Evolutionary conservation across 805 yeast genomes (phyloP).

Genomic region (Pichia nanzhaoensis): DNA sequence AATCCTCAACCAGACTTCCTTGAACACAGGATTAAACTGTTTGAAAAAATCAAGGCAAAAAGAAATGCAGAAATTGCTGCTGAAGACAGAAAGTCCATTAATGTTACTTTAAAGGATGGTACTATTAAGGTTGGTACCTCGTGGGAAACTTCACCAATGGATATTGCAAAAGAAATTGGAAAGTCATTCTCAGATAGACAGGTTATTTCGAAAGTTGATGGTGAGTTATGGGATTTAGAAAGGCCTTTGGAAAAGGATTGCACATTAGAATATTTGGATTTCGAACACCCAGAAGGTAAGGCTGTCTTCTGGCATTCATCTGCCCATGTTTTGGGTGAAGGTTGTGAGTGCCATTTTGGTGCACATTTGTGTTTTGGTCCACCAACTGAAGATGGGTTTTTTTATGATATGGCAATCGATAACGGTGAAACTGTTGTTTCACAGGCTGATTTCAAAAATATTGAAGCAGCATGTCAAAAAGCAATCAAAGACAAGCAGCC

Average conservation of each 20-base stretch:
- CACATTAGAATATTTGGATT: conserved; percentile 76
- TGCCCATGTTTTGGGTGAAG: conserved; percentile 97
- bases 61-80: conserved; percentile 67
- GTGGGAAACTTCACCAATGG: conserved; percentile 87
- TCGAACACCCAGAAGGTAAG: conserved; percentile 90
- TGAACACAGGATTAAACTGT: conserved; percentile 68
- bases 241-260: conserved; percentile 81
- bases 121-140: conserved; percentile 67
- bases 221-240: conserved; percentile 88
- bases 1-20: conserved; percentile 83
- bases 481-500: conserved; percentile 94
- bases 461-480: conserved; percentile 81
- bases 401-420: conserved; percentile 88
- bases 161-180: conserved; percentile 76
- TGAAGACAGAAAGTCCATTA: conserved; percentile 52
- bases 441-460: conserved; percentile 73
- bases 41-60: conserved; percentile 72
- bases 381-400: conserved; percentile 96
- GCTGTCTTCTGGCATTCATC: conserved; percentile 98
- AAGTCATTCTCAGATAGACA: conserved; percentile 84
- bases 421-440: conserved; percentile 70
- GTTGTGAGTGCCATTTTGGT: conserved; percentile 93
- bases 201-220: conserved; percentile 87
- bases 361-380: conserved; percentile 93
- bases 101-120: conserved; percentile 84